Conservation (phyloP, 805 yeast genomes). For the Pichia nanzhaoensis region DNA sequence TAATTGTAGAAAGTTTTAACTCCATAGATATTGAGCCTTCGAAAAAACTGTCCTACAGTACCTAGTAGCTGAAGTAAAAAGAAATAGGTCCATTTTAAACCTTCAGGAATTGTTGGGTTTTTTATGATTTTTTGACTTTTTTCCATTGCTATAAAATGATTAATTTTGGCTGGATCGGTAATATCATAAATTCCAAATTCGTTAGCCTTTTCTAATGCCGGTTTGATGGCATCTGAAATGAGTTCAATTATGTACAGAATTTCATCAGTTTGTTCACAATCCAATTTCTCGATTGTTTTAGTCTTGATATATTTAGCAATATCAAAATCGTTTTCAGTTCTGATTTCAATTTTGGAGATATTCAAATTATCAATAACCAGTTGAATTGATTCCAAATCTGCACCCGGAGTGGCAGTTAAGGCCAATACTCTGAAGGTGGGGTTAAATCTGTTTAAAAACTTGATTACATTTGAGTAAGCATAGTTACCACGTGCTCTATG, state of each 20-base stretch:
- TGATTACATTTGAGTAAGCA: conserved; percentile 80
- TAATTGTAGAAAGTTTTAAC: conserved; percentile 66
- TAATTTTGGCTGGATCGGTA: conserved; percentile 59
- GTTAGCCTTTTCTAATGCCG: conserved; percentile 57
- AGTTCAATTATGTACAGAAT: conserved; percentile 50
- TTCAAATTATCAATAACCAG: conserved; percentile 65
- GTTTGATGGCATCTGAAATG: conserved; percentile 58
- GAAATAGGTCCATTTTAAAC: conserved; percentile 66
- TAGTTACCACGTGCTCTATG: conserved; percentile 89
- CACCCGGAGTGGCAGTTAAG: conserved; percentile 93
- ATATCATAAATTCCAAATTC: conserved; percentile 56
- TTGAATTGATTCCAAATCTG: conserved; percentile 83
- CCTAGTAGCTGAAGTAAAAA: conserved; percentile 56
- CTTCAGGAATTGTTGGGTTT: conserved; percentile 55
- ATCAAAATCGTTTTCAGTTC: conserved; percentile 82
- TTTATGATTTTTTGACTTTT: conserved; percentile 51
- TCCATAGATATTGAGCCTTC: conserved; percentile 76
- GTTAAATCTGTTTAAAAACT: conserved; percentile 54
- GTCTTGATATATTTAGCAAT: conserved; percentile 70
- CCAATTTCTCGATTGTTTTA: conserved; percentile 53
- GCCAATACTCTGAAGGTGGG: conserved; percentile 72
- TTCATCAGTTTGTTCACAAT: conserved; percentile 47
- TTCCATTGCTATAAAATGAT: conserved; percentile 65
- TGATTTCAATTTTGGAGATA: conserved; percentile 72
- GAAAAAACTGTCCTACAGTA: conserved; percentile 64